These are phyloP conservation scores for Lodderomyces jiufengensis DNA, from an alignment of 1,139 yeast species.

Conservation along the genomic window DNA sequence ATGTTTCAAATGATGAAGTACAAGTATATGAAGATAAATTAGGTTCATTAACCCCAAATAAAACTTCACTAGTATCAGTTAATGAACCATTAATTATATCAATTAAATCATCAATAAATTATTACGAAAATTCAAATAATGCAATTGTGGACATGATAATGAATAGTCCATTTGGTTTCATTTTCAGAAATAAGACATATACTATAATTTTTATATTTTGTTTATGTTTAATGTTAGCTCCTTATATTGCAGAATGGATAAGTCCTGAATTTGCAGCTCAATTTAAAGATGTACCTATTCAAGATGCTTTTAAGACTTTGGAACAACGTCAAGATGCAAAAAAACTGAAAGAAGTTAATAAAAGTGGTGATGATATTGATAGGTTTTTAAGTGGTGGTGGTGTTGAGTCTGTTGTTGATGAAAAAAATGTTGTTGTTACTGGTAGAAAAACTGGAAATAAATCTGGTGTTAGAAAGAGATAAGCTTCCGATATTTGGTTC, in stretches of 20 bases:
- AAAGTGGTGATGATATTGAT: not conserved
- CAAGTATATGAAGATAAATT: conserved; percentile 26
- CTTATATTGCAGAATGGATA: conserved; percentile 28
- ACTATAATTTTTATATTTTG: conserved; percentile 31
- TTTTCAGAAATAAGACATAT: conserved; percentile 35
- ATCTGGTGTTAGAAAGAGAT: conserved; percentile 8
- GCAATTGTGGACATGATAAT: conserved; percentile 31
- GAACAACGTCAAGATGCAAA: no score
- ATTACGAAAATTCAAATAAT: conserved; percentile 35
- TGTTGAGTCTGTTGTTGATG: no score
- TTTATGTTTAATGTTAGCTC: conserved; percentile 32
- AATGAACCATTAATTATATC: conserved; percentile 22
- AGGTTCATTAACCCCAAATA: conserved; percentile 16
- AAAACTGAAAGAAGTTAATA: conserved; percentile 7
- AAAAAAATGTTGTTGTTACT: not conserved
- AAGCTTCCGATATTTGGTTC: no score
- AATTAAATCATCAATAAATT: conserved; percentile 24
- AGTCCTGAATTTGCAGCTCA: conserved; percentile 40
- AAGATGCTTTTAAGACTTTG: conserved; percentile 6
- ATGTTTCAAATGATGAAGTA: conserved; percentile 17
- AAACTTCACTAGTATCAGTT: conserved; percentile 18
- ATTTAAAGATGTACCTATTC: conserved; percentile 25
- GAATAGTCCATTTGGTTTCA: conserved; percentile 44
- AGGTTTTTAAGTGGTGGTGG: not conserved
- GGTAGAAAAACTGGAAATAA: no score